These are phyloP conservation scores for Fusarium pseudocircinatum DNA, from an alignment of 2,329 filamentous ascomycete species.

Conservation along the genomic window DNA sequence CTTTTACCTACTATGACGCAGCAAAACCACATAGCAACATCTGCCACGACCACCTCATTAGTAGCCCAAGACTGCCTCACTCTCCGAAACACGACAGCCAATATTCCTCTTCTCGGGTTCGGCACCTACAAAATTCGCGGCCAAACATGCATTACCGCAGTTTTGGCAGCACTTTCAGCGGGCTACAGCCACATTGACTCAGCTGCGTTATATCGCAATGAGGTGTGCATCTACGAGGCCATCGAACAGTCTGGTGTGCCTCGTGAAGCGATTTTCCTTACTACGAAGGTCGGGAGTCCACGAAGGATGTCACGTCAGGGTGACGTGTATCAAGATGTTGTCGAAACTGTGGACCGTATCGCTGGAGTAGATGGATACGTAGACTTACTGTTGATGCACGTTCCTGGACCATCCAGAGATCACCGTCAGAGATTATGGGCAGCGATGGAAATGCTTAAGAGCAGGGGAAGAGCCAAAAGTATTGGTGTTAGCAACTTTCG, in stretches of 20 bases:
- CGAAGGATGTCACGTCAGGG: conserved; percentile 51
- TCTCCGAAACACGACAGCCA: conserved; percentile 35
- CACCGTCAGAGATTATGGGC: conserved; percentile 71
- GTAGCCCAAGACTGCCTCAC: conserved; percentile 26
- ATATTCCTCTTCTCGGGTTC: conserved; percentile 74
- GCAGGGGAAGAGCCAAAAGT: conserved; percentile 67
- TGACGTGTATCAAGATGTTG: conserved; percentile 65
- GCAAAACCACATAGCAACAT: neutral
- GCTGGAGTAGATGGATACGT: conserved; percentile 69
- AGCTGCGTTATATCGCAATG: conserved; percentile 72
- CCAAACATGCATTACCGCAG: conserved; percentile 65
- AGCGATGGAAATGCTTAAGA: conserved; percentile 69
- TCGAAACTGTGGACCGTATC: conserved; percentile 72
- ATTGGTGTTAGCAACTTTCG: conserved; percentile 82
- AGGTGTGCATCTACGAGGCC: conserved; percentile 72
- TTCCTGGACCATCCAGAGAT: conserved; percentile 63
- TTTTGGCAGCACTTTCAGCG: conserved; percentile 63
- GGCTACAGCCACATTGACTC: conserved; percentile 74
- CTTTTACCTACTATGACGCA: neutral
- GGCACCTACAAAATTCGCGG: conserved; percentile 72
- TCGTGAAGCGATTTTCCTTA: conserved; percentile 72
- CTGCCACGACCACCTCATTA: conserved; percentile 10
- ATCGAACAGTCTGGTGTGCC: conserved; percentile 65
- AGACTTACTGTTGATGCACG: conserved; percentile 77
- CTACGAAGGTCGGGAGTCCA: conserved; percentile 72